phyloP scores from a whole-genome alignment of 75 land plant genomes.

The Sequoiadendron giganteum region DNA sequence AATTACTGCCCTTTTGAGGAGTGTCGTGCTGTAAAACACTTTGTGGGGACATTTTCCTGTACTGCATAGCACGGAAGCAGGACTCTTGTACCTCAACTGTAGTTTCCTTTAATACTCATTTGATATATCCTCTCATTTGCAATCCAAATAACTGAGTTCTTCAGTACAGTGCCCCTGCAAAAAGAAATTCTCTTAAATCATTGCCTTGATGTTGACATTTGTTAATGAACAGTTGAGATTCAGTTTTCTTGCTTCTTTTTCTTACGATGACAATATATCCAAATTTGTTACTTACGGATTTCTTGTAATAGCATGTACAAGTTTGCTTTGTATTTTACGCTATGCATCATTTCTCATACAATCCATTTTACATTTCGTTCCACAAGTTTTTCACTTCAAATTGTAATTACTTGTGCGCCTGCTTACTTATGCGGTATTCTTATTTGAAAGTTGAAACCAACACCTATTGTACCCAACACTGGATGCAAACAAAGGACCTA shows the following conservation, averaged over 20 bases:
- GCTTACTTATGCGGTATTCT: not conserved
- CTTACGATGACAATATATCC: not conserved
- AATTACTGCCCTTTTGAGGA: not conserved
- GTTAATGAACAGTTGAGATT: not conserved
- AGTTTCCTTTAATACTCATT: not conserved
- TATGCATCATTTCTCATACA: not conserved
- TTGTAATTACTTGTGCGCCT: not conserved
- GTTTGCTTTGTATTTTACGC: not conserved
- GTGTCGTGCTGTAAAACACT: not conserved
- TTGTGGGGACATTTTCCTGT: not conserved
- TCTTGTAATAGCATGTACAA: not conserved
- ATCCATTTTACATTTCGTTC: not conserved
- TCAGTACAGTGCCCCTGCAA: not conserved
- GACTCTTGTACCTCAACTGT: not conserved
- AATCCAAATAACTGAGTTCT: constrained; percentile 1
- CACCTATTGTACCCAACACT: not conserved
- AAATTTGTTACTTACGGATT: not conserved
- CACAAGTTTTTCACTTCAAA: not conserved
- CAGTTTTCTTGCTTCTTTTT: not conserved
- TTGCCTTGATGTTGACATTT: not conserved
- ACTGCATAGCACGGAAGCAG: not conserved
- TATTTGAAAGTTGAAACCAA: not conserved
- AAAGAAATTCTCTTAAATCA: not conserved
- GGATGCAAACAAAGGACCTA: not conserved
- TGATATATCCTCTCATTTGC: not conserved